Conservation (phyloP, 805 yeast species). For the Grigorovia transvaalensis region DNA sequence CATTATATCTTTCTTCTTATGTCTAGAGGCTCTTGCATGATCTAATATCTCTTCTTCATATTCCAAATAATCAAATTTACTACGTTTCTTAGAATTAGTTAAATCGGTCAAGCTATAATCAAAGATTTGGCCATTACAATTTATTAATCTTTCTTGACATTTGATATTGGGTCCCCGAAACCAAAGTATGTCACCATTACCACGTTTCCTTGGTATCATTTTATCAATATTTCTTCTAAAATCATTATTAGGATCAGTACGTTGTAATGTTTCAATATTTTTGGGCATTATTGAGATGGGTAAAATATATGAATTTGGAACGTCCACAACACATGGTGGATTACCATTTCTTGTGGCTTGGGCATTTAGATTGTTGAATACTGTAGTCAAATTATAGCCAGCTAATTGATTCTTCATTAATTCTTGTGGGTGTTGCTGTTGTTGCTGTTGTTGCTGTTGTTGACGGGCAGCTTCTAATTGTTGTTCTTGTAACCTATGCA, state of each 20-base stretch:
- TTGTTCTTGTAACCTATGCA: slow-evolving; percentile 15
- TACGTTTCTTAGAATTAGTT: slow-evolving; percentile 2
- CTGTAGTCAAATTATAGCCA: slow-evolving; percentile 17
- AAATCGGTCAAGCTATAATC: slow-evolving; percentile 4
- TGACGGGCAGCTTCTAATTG: slow-evolving; percentile 14
- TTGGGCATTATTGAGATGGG: slow-evolving; percentile 28
- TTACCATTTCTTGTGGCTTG: slow-evolving; percentile 18
- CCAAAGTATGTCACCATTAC: slow-evolving; percentile 45
- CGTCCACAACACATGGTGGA: slow-evolving; percentile 19
- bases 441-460: slow-evolving; percentile 17
- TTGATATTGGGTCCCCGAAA: slow-evolving; percentile 57
- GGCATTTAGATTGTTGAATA: slow-evolving; percentile 19
- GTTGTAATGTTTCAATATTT: slow-evolving; percentile 29
- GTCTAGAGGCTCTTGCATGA: slow-evolving; percentile 1
- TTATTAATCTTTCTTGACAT: slow-evolving; percentile 32
- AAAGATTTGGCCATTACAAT: slow-evolving; percentile 10
- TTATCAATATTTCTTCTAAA: slow-evolving; percentile 11
- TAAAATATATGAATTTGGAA: slow-evolving; percentile 22
- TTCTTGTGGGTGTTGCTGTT: slow-evolving; percentile 16
- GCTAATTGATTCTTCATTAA: slow-evolving; percentile 13
- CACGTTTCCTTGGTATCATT: slow-evolving; percentile 13
- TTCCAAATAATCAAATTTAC: slow-evolving; percentile 15
- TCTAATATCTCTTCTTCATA: slow-evolving; percentile 14
- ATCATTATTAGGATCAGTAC: slow-evolving; percentile 25
- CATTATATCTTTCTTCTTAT: slow-evolving; percentile 2